Base-by-base conservation (phyloP, 2,329 filamentous ascomycete genomes). In the Mollisiaceae sp. region DNA sequence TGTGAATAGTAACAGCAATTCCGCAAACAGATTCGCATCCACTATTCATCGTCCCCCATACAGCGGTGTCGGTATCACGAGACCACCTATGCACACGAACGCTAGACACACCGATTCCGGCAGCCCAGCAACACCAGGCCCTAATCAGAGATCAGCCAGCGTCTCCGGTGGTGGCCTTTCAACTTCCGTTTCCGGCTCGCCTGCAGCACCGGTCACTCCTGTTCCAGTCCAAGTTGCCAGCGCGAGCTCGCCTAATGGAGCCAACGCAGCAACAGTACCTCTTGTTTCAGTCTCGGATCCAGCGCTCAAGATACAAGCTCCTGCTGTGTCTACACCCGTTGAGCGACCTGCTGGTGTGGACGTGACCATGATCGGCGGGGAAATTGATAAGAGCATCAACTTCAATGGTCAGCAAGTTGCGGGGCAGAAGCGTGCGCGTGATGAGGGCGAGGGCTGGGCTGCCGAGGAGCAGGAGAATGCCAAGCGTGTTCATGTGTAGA, bases 371-470 rank as follows among this genome's bases (percentile, higher is more conserved):
- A 50, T 12, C 20, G 20, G 20, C 45, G 45, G 45, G n/a, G n/a
- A 24, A 11, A 50, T 8, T 22, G 45, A 50, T 50, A 50, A 22
- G 45, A n/a, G 45, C n/a, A n/a, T 50, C 45, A 22, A 36, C 35
- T 35, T 22, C 18, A 41, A 57, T 57, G 55, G 35, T 22, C 36
- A 57, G 20, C 65, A 72, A 35, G 5, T 67, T 32, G 64, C 67
- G 43, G 70, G 72, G 5, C 67, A 70, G 54, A 75, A 74, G 60
- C 62, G 73, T 59, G 60, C 69, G 36, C 66, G 66, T 43, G 71
- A 74, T 41, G 68, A 70, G 65, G 58, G 60, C 15, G 66, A 69
- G 35, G 72, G 73, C 41, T 63, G 66, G 63, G 67, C 50, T 35
- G 18, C 50, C 18, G 50, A 54, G 24, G 50, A 24, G 65, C 27